Evolutionary conservation across 257 asterid species (phyloP).

Genomic region (Solanum dulcamara): DNA sequence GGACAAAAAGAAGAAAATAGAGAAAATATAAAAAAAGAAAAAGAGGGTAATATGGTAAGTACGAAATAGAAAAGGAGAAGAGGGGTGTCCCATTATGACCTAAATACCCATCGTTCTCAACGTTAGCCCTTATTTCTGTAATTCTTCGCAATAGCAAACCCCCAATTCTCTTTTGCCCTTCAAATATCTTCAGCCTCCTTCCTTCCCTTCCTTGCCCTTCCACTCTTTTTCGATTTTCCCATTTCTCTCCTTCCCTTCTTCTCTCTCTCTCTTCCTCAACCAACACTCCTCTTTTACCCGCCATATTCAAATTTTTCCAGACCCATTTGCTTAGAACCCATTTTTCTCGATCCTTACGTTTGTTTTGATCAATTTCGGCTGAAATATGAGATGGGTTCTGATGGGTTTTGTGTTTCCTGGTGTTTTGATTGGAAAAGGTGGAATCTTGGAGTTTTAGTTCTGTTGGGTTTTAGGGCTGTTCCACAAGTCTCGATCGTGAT

Average conservation of each 20-base stretch:
- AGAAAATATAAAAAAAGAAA: too few relatives aligned
- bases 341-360: not conserved
- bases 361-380: not conserved
- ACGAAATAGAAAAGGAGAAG: conserved; percentile 8
- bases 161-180: conserved; percentile 71
- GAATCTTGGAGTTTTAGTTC: not conserved
- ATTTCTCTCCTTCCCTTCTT: not conserved
- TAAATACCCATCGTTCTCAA: conserved; percentile 81
- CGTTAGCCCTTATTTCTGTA: conserved; percentile 15
- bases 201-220: conserved; percentile 20
- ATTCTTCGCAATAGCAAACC: conserved; percentile 22
- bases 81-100: conserved; percentile 50
- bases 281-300: conserved; percentile 18
- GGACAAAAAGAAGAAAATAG: not conserved
- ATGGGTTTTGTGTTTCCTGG: not conserved
- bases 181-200: conserved; percentile 37
- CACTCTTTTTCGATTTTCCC: conserved; percentile 11
- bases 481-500: conserved; percentile 16
- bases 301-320: conserved; percentile 19
- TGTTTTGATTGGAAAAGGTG: not conserved
- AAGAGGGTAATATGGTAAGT: conserved; percentile 68
- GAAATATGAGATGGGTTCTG: not conserved
- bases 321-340: not conserved
- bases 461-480: not conserved
- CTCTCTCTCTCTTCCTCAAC: not conserved